Percentiles rank a stretch among this genome's conserved stretches.
Evolutionary conservation across 2,329 filamentous ascomycete genomes (phyloP).

Genomic region (Fusarium sp.): DNA sequence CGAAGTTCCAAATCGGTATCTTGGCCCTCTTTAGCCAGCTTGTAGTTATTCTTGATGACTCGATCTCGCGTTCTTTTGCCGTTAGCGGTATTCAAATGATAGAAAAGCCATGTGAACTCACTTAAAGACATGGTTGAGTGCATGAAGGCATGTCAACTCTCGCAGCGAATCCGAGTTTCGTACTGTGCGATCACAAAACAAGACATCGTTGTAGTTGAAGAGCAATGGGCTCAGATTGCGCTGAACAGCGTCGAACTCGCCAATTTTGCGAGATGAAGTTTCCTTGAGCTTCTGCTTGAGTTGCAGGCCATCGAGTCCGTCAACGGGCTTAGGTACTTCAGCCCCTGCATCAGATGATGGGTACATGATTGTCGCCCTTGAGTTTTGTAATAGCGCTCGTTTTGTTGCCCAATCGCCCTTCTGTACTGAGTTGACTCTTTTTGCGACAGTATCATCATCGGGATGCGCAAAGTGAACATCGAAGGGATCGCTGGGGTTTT

Average conservation of each 20-base stretch:
- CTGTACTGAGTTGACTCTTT: slow-evolving; percentile 64
- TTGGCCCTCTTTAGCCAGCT: slow-evolving; percentile 74
- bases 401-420: slow-evolving; percentile 64
- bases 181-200: slow-evolving; percentile 79
- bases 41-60: slow-evolving; percentile 92
- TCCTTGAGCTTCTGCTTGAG: slow-evolving; percentile 78
- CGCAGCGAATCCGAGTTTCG: slow-evolving; percentile 77
- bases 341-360: slow-evolving; percentile 56
- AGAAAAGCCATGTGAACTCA: slow-evolving; percentile 51
- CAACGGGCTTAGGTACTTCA: slow-evolving; percentile 50
- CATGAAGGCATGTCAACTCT: slow-evolving; percentile 81
- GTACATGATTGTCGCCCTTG: slow-evolving; percentile 60
- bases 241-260: slow-evolving; percentile 71
- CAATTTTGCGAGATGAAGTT: slow-evolving; percentile 63
- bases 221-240: slow-evolving; percentile 76
- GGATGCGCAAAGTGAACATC: slow-evolving; percentile 81
- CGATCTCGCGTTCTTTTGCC: slow-evolving; percentile 78
- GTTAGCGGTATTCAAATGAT: slow-evolving; percentile 26
- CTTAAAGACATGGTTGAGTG: slow-evolving; percentile 93
- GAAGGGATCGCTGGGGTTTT: slow-evolving; percentile 76
- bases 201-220: slow-evolving; percentile 84
- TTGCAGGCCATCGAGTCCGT: slow-evolving; percentile 62
- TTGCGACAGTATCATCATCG: slow-evolving; percentile 69
- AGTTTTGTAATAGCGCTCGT: slow-evolving; percentile 59
- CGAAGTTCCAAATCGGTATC: slow-evolving; percentile 78